Evolutionary conservation across 495 filamentous ascomycete species (phyloP).

Genomic region (Penicillium ucsense): DNA sequence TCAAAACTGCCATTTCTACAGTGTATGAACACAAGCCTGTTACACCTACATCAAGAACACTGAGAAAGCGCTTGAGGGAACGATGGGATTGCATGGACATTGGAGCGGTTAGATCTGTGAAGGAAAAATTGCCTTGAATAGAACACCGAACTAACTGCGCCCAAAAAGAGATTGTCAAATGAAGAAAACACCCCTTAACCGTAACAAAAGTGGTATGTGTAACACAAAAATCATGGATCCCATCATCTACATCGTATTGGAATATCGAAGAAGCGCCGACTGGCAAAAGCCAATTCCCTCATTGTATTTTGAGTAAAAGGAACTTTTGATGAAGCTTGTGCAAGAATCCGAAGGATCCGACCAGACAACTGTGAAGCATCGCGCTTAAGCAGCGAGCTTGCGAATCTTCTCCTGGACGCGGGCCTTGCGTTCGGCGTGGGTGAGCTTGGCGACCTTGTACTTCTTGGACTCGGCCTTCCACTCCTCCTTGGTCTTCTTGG

Average conservation of each 20-base stretch:
- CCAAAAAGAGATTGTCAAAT: constrained; percentile 4
- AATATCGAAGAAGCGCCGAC: constrained; percentile 17
- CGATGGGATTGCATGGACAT: constrained; percentile 23
- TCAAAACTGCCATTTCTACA: neutral
- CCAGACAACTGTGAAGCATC: constrained; percentile 11
- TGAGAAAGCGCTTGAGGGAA: constrained; percentile 19
- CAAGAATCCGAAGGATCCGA: constrained; percentile 8
- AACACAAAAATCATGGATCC: constrained; percentile 11
- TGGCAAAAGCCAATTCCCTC: constrained; percentile 20
- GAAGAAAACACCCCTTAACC: constrained; percentile 8
- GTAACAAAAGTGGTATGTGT: constrained; percentile 23
- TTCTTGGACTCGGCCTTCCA: constrained; percentile 95
- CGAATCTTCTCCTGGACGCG: constrained; percentile 84
- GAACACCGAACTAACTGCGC: constrained; percentile 26
- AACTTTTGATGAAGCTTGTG: constrained; percentile 16
- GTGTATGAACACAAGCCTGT: neutral
- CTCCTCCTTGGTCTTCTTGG: constrained; percentile 91
- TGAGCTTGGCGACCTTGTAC: constrained; percentile 66
- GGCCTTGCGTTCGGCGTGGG: constrained; percentile 66
- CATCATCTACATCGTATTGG: constrained; percentile 20
- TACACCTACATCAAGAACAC: constrained; percentile 2
- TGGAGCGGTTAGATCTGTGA: constrained; percentile 24
- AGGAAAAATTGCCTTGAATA: constrained; percentile 21
- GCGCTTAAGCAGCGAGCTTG: constrained; percentile 39
- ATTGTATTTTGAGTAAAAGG: constrained; percentile 9